Evolutionary conservation across 2,329 filamentous ascomycete species (phyloP), one percentile per base, ranked within the genome.

Genomic region (Trichoderma arundinaceum): DNA sequence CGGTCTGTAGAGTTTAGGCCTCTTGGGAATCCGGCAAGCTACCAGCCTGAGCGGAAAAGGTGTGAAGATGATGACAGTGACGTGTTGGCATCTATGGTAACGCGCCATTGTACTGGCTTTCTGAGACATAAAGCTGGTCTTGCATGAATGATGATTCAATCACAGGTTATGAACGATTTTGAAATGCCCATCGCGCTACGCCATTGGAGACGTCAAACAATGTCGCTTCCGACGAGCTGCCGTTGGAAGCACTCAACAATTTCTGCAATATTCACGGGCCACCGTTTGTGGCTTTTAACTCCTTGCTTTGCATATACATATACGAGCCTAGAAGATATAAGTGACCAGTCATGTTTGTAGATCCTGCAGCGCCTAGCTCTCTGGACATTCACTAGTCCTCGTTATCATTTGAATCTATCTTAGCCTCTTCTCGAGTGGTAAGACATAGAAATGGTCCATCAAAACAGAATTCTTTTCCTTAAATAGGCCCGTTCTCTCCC

Each of bases 311-410:
- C 53, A 32, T 43, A 32, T 6, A 51, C 19, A 51, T 51, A 51
- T 51, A 51, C 48, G 48, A 56, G 53, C 38, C 19, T n/a, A 56
- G 8, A 13, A 32, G 35, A 56, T 28, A 28, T 43, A 22, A 22
- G 53, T 56, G 53, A 56, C 53, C 43, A n/a, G 53, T 56, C 53
- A 43, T 32, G 19, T 56, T 49, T 56, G 15, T 8, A 43, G 38
- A 43, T 32, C 38, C 38, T 32, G 7, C 8, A 43, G 38, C 19
- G 13, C 13, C 13, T 43, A 10, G 6, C 19, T 28, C 35, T 41
- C 32, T n/a, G 3, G n/a, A n/a, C n/a, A n/a, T n/a, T n/a, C n/a
- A 28, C 12, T 19, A 32, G 38, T 19, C 13, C 7, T 56, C 17
- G 48, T 17, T 17, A 43, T 56, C n/a, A n/a, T 28, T 2, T 56